phyloP scores from a whole-genome alignment of 2,329 filamentous ascomycete genomes.

The Fusarium anguioides region DNA sequence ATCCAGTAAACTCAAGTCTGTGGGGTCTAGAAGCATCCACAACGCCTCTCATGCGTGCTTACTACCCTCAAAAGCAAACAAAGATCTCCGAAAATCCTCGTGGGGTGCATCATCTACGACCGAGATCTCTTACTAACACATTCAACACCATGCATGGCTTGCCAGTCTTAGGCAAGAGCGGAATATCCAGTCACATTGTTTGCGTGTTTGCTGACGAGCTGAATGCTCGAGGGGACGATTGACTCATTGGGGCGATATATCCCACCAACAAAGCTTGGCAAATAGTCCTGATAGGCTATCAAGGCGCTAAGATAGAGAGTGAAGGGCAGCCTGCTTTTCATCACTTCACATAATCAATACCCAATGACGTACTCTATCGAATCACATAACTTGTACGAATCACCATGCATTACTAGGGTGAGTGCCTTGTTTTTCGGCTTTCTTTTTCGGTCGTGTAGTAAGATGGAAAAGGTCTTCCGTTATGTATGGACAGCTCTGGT shows the following conservation, averaged over 20 bases:
- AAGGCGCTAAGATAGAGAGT: background rate
- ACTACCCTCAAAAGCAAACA: background rate
- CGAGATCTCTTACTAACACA: background rate
- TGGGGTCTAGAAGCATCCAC: background rate
- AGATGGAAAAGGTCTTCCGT: background rate
- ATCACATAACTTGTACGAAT: background rate
- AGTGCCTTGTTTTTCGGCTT: background rate
- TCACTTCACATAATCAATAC: background rate
- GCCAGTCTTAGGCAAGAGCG: background rate
- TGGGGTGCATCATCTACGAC: background rate
- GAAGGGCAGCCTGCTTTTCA: background rate
- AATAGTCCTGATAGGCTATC: background rate
- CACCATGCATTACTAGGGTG: background rate
- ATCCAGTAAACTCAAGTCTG: background rate
- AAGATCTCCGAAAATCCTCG: background rate
- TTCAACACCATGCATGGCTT: background rate
- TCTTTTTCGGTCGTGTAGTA: background rate
- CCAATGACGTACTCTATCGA: background rate
- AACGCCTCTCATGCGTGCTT: background rate
- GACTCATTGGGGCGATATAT: background rate
- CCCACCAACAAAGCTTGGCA: background rate
- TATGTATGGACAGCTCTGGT: background rate
- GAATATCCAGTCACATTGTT: background rate
- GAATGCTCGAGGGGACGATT: background rate
- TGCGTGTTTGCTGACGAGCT: background rate